Evolutionary conservation across 1,284 basidiomycete species (phyloP).

Genomic region (Cutaneotrichosporon spelunceum): DNA sequence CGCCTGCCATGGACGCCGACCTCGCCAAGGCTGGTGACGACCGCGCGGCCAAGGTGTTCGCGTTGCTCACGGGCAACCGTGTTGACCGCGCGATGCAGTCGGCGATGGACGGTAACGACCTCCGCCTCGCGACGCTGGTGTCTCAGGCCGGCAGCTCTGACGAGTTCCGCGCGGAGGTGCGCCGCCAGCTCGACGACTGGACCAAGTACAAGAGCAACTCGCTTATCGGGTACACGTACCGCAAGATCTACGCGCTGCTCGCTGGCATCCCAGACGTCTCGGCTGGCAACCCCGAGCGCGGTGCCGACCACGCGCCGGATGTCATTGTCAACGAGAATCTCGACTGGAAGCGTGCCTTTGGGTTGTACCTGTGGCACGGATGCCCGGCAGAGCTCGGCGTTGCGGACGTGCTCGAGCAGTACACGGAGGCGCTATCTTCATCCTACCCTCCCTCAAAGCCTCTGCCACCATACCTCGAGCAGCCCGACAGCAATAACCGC

Average conservation of each 20-base stretch:
- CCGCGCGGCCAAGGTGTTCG: slow-evolving; percentile 63
- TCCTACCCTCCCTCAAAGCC: slow-evolving; percentile 58
- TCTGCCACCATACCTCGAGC: slow-evolving; percentile 65
- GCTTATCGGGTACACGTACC: slow-evolving; percentile 66
- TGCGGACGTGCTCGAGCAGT: slow-evolving; percentile 66
- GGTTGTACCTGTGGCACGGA: slow-evolving; percentile 86
- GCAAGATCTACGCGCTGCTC: slow-evolving; percentile 80
- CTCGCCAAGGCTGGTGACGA: slow-evolving; percentile 57
- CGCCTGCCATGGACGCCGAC: slow-evolving; percentile 69
- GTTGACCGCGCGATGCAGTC: slow-evolving; percentile 74
- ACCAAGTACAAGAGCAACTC: slow-evolving; percentile 69
- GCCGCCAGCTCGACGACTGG: slow-evolving; percentile 80
- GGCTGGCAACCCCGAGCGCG: slow-evolving; percentile 58
- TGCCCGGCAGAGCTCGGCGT: slow-evolving; percentile 69
- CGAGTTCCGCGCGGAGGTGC: slow-evolving; percentile 70
- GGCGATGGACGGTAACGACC: slow-evolving; percentile 71
- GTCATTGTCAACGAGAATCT: slow-evolving; percentile 72
- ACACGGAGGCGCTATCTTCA: slow-evolving; percentile 58
- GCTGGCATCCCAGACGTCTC: slow-evolving; percentile 71
- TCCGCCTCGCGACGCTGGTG: slow-evolving; percentile 87
- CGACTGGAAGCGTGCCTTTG: slow-evolving; percentile 95
- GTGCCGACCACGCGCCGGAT: slow-evolving; percentile 61
- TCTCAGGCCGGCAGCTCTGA: slow-evolving; percentile 81
- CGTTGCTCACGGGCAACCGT: slow-evolving; percentile 81
- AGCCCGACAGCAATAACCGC: slow-evolving; percentile 44